phyloP scores from a whole-genome alignment of 805 yeast species.

The Cyberlindnera galapagoensis region DNA sequence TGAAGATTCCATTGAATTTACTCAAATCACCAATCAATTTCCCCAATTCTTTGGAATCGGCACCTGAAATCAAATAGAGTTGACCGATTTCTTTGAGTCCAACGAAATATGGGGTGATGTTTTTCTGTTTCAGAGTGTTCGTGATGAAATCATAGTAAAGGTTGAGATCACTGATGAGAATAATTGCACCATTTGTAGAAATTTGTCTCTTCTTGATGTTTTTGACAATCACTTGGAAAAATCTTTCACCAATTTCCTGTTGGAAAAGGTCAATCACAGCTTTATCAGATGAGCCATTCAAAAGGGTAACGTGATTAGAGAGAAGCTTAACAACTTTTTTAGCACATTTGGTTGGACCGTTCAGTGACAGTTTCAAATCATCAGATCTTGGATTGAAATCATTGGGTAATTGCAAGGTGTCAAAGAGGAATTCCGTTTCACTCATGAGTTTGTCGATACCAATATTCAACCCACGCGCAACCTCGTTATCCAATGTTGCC shows the following conservation, averaged over 20 bases:
- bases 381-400: conserved; percentile 50
- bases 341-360: conserved; percentile 62
- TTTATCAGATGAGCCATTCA: conserved; percentile 80
- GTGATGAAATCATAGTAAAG: conserved; percentile 68
- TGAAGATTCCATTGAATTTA: conserved; percentile 81
- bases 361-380: conserved; percentile 16
- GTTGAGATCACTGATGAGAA: conserved; percentile 76
- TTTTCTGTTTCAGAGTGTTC: conserved; percentile 49
- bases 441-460: conserved; percentile 85
- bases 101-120: conserved; percentile 68
- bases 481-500: conserved; percentile 73
- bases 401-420: conserved; percentile 47
- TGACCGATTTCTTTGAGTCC: conserved; percentile 84
- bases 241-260: conserved; percentile 87
- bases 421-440: conserved; percentile 62
- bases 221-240: conserved; percentile 70
- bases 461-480: conserved; percentile 88
- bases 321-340: conserved; percentile 52
- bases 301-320: conserved; percentile 61
- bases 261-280: conserved; percentile 87
- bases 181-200: conserved; percentile 77
- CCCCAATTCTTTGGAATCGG: conserved; percentile 80
- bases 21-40: conserved; percentile 75
- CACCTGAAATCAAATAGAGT: conserved; percentile 63
- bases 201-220: conserved; percentile 67